Evolutionary conservation across 352 stramenopile genomes (phyloP), one percentile per base, ranked within the genome.

Genomic region (Phytophthora cryptogea): DNA sequence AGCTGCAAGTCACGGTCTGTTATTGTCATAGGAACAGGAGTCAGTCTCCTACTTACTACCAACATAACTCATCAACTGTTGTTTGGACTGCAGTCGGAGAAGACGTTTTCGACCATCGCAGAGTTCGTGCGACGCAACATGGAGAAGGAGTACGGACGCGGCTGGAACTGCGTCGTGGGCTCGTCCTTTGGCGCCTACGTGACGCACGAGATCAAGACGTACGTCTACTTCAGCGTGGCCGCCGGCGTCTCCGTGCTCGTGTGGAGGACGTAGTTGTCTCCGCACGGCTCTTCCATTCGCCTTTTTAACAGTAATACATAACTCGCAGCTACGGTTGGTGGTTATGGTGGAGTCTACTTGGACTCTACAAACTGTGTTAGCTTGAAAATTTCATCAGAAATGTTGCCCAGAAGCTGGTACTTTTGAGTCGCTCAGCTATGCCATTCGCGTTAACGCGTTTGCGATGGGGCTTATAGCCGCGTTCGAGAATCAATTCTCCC

Each of bases 141-240:
- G 76, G 90, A 97, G 65, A 97, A 97, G 58, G 81, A 96, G 58
- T 96, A 96, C 64, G 90, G 92, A 0, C 78, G 83, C 32, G 89
- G 92, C 23, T 98, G 93, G 92, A 98, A 98, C 70, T 96, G 88
- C 57, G 75, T 98, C 50, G 90, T 98, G 33, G 93, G 92, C 23
- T 82, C 83, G 39, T 95, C 74, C 28, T 98, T 98, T 65, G 92
- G 92, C 28, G 89, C 89, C 33, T 98, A 96, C 68, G 93, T 98
- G 51, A 98, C 93, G 17, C 93, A 98, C 68, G 91, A 98, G 66
- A 97, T 98, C 66, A 98, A 98, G 65, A 97, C 90, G 13, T 98
- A 98, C 70, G 92, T 98, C 42, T 98, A 98, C 76, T 97, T 98
- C 48, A 97, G 89, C 48, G 91, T 98, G 20, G 88, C 90, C 0